Conservation (phyloP, 495 filamentous ascomycete species). For the Saxophila tyrrhenica region DNA sequence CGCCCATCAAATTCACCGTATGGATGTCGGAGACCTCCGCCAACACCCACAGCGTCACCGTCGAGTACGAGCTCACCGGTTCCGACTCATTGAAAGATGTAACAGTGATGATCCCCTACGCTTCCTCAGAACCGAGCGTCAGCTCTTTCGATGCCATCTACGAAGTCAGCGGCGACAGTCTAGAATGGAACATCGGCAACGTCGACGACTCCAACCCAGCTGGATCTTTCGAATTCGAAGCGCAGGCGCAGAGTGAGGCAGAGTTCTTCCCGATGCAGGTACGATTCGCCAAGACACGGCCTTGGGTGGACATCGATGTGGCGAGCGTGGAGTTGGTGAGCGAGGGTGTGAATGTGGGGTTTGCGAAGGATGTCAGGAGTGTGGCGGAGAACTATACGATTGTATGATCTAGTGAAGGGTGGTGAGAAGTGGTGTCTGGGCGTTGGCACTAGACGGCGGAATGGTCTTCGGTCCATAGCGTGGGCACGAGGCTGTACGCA, state of each 20-base stretch:
- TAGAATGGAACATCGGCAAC: slow-evolving; percentile 84
- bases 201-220: slow-evolving; percentile 69
- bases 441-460: no score
- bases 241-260: slow-evolving; percentile 67
- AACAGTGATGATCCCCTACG: slow-evolving; percentile 72
- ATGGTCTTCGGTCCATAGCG: no score
- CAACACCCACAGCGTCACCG: slow-evolving; percentile 67
- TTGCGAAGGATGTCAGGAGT: slow-evolving; percentile 81
- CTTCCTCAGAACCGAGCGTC: slow-evolving; percentile 70
- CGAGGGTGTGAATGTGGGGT: slow-evolving; percentile 69
- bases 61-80: slow-evolving; percentile 87
- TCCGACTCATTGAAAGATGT: slow-evolving; percentile 69
- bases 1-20: slow-evolving; percentile 85
- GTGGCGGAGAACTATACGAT: slow-evolving; percentile 73
- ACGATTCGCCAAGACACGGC: slow-evolving; percentile 71
- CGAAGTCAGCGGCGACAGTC: slow-evolving; percentile 81
- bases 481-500: no score
- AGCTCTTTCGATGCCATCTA: slow-evolving; percentile 88
- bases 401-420: slow-evolving; percentile 36
- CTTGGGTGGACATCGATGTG: slow-evolving; percentile 86
- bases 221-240: slow-evolving; percentile 89
- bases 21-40: slow-evolving; percentile 84
- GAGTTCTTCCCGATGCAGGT: slow-evolving; percentile 97
- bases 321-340: slow-evolving; percentile 53
- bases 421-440: neutral